Evolutionary conservation across 371 early-diverging fungal genomes (phyloP).

Genomic region (Mucor mucedo): DNA sequence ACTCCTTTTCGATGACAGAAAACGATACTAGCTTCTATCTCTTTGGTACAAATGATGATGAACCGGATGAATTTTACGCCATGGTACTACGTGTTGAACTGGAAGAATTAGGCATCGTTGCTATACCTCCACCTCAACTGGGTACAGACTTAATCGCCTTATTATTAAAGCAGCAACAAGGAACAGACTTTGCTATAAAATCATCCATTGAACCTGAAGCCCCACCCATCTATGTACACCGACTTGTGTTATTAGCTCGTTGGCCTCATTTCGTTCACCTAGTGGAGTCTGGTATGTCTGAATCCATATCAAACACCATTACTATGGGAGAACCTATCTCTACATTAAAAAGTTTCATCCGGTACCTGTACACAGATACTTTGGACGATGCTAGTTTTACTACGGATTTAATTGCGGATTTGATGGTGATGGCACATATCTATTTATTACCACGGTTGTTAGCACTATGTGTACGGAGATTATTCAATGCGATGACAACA

Average conservation of each 20-base stretch:
- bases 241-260: slow-evolving; percentile 61
- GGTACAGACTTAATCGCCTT: slow-evolving; percentile 60
- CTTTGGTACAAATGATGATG: slow-evolving; percentile 60
- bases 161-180: slow-evolving; percentile 42
- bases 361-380: slow-evolving; percentile 67
- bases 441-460: slow-evolving; percentile 64
- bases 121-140: slow-evolving; percentile 59
- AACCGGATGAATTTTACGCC: slow-evolving; percentile 66
- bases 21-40: slow-evolving; percentile 60
- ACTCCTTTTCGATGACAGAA: slow-evolving; percentile 68
- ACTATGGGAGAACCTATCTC: slow-evolving; percentile 58
- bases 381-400: slow-evolving; percentile 42
- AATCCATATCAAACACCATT: slow-evolving; percentile 50
- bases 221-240: slow-evolving; percentile 49
- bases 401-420: slow-evolving; percentile 55
- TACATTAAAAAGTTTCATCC: slow-evolving; percentile 58
- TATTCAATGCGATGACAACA: slow-evolving; percentile 59
- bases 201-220: slow-evolving; percentile 46
- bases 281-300: slow-evolving; percentile 57
- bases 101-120: slow-evolving; percentile 62
- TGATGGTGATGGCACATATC: slow-evolving; percentile 68
- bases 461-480: slow-evolving; percentile 55
- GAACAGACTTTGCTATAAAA: slow-evolving; percentile 62
- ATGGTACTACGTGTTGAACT: slow-evolving; percentile 63
- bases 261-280: slow-evolving; percentile 72